Base-by-base conservation (phyloP, 2,329 filamentous ascomycete genomes). In the Amphichorda felina region DNA sequence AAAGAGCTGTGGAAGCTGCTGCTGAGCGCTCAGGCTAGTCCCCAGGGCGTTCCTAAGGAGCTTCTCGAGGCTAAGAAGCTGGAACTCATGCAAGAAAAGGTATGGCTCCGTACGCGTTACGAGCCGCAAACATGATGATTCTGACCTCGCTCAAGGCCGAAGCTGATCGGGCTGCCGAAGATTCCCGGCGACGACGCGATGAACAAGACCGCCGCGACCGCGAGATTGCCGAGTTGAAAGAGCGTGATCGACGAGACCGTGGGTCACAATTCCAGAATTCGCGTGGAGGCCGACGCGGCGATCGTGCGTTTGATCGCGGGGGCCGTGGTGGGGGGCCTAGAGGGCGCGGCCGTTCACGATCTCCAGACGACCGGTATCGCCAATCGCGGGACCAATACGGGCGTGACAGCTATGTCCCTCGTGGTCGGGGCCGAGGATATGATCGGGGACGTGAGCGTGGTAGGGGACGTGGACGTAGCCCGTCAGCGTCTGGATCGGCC, bases 61-160 rank as follows among this genome's bases (percentile, higher is more conserved):
- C 68, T 98, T 29, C 64, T 98, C 3, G 91, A 98, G 55, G 88
- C 89, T 1, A 98, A 98, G 68, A 98, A 96, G 61, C 64, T 84
- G 30, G 91, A 98, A 59, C 66, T 98, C 33, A 85, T 91, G 42
- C 86, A 95, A 59, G 87, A 95, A 60, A 94, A 94, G 79, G 89
- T 93, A 56, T 24, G 53, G 28, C 18, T 8, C n/a, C 16, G 7
- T 17, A 6, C 13, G 17, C 5, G 4, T 4, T 3, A 19, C 18
- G 7, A 14, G 11, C 7, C 15, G 15, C 4, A 11, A 15, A 8
- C 11, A 9, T n/a, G n/a, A n/a, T n/a, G n/a, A 11, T 11, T 6
- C 22, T 33, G 30, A 28, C 21, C n/a, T 14, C 19, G n/a, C 13
- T 13, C 7, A 31, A 88, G 86, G 75, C 86, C 35, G 81, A 93